Base-by-base conservation (phyloP, 2,329 filamentous ascomycete species). In the Aspergillus sp. region DNA sequence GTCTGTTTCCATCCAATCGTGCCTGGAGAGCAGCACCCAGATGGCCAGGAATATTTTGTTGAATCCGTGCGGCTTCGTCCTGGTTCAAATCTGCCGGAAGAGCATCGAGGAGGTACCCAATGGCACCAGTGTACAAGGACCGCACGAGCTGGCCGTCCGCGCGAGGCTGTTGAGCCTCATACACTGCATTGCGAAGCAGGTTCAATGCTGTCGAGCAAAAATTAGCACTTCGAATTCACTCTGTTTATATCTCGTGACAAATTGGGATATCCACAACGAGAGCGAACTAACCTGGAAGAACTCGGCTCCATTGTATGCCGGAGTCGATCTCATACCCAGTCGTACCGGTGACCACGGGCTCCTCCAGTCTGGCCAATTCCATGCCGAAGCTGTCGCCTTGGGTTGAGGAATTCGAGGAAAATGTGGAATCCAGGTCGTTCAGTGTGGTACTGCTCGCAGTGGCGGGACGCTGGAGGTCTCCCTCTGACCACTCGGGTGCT, bases 51-150 rank as follows among this genome's bases (percentile, higher is more conserved):
- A 72, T 47, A 22, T 59, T 64, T 19, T 58, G 52, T 36, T 61
- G 64, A 13, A 73, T 59, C 35, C 60, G 62, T 5, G 46, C 49
- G 2, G 56, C 58, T 49, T 72, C 69, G n/a, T 71, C 65, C 1
- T 53, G 30, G 2, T 58, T 67, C 6, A 71, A 36, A 33, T 70
- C 64, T 4, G 60, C 52, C 1, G 70, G 69, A 1, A 72, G 57
- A 2, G 67, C 70, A 41, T 70, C 65, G 13, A 73, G 63, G 5
- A 73, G 61, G 48, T 73, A 73, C 8, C 69, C 59, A n/a, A 74
- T 36, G 1, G 69, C 69, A 53, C 65, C 66, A 32, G 74, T 63
- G 38, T 68, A 71, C 13, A 72, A 61, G 2, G 65, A 67, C 8
- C 70, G 65, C 41, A 65, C 59, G 8, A 72, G 60, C n/a, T 57